Conservation (phyloP, 805 yeast genomes). For the Ogataea sp. region DNA sequence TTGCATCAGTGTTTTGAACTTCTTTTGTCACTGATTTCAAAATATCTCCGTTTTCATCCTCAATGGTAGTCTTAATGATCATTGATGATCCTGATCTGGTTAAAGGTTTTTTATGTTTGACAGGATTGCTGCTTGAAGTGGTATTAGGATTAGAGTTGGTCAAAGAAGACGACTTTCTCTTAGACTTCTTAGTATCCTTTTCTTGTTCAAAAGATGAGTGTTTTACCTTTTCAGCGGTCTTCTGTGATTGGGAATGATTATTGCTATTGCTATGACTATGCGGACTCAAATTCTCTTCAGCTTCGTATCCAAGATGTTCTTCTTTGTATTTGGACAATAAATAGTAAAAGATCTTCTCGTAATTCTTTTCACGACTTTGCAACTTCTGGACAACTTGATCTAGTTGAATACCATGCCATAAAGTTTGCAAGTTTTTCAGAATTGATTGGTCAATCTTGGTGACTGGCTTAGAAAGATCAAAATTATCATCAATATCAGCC, state of each 20-base stretch:
- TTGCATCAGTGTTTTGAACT: slow-evolving; percentile 22
- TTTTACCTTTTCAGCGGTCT: background rate
- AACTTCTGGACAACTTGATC: slow-evolving; percentile 21
- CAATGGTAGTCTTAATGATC: slow-evolving; percentile 23
- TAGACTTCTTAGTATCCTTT: background rate
- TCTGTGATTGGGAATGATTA: background rate
- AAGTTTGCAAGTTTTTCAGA: slow-evolving; percentile 43
- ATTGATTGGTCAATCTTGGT: slow-evolving; percentile 38
- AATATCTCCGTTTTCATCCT: slow-evolving; percentile 24
- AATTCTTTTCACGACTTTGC: slow-evolving; percentile 14
- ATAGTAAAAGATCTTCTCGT: slow-evolving; percentile 30
- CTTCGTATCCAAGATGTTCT: slow-evolving; percentile 11
- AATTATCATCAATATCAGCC: slow-evolving; percentile 13
- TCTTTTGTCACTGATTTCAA: slow-evolving; percentile 21
- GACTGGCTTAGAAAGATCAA: slow-evolving; percentile 19
- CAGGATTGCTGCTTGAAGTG: background rate
- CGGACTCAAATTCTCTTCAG: background rate
- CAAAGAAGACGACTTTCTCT: background rate
- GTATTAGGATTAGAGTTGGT: background rate
- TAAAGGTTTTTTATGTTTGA: background rate
- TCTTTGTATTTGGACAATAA: slow-evolving; percentile 25
- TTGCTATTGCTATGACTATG: background rate
- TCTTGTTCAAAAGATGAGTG: no score
- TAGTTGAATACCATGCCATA: slow-evolving; percentile 47
- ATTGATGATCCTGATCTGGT: slow-evolving; percentile 20